Conservation (phyloP, 2,329 filamentous ascomycete species). For the Beauveria sp. region DNA sequence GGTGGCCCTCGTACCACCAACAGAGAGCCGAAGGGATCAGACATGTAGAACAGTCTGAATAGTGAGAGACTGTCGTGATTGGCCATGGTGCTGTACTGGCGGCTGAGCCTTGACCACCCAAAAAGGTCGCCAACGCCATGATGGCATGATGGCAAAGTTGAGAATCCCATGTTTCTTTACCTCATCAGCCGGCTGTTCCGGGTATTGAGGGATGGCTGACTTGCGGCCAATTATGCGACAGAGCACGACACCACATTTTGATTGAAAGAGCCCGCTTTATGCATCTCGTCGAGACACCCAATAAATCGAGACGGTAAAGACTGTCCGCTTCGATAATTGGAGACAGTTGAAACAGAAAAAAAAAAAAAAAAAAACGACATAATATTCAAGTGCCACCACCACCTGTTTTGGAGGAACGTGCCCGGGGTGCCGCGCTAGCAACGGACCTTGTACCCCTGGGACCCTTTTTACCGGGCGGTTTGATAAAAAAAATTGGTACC, state of each 20-base stretch:
- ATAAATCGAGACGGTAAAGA: background rate
- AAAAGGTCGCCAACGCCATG: background rate
- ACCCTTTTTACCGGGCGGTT: background rate
- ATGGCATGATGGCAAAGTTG: slow-evolving; percentile 8
- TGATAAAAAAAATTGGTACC: background rate
- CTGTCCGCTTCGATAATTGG: background rate
- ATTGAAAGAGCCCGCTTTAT: background rate
- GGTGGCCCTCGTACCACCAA: no score
- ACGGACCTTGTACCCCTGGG: background rate
- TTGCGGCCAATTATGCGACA: background rate
- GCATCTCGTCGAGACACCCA: background rate
- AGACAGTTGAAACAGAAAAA: no score
- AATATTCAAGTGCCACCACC: no score
- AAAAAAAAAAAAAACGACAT: no score
- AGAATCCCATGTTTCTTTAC: slow-evolving; percentile 2
- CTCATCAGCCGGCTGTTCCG: background rate
- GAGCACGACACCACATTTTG: background rate
- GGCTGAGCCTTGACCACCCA: background rate
- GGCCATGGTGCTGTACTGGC: background rate
- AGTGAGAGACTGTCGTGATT: background rate
- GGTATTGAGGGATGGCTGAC: background rate
- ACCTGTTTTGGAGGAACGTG: no score
- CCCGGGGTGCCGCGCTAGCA: no score
- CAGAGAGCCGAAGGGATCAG: no score
- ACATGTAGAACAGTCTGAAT: background rate